Percentiles rank a stretch among this genome's conserved stretches.
Evolutionary conservation across 495 filamentous ascomycete genomes (phyloP).

Genomic region (Podospora bellae-mahoneyi): DNA sequence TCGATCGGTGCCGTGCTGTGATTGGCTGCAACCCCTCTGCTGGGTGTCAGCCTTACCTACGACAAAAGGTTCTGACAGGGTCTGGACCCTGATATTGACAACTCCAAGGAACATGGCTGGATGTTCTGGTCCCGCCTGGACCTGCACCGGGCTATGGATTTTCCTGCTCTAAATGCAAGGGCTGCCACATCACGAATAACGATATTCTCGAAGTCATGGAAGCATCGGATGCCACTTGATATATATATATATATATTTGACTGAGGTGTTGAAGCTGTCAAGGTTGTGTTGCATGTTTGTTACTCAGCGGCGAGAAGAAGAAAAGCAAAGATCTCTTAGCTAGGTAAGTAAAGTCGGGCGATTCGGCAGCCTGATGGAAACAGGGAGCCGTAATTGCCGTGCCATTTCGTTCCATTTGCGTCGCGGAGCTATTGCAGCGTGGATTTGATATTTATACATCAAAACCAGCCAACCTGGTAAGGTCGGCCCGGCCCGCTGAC

Average conservation of each 20-base stretch:
- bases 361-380: background rate
- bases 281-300: background rate
- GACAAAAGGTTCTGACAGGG: background rate
- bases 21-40: slow-evolving; percentile 18
- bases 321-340: background rate
- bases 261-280: background rate
- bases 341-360: background rate
- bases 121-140: slow-evolving; percentile 4
- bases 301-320: background rate
- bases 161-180: slow-evolving; percentile 5
- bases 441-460: background rate
- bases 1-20: slow-evolving; percentile 10
- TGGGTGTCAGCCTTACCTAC: slow-evolving; percentile 31
- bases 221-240: background rate
- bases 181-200: background rate
- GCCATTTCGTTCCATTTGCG: background rate
- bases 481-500: background rate
- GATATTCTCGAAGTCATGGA: background rate
- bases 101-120: slow-evolving; percentile 11
- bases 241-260: background rate
- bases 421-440: background rate
- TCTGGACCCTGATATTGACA: slow-evolving; percentile 18
- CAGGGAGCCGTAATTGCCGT: background rate
- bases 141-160: slow-evolving; percentile 13
- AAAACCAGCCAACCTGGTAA: background rate